Evolutionary conservation across 225 moss, liverwort and hornwort genomes (phyloP).

Genomic region (Marchantia polymorpha): DNA sequence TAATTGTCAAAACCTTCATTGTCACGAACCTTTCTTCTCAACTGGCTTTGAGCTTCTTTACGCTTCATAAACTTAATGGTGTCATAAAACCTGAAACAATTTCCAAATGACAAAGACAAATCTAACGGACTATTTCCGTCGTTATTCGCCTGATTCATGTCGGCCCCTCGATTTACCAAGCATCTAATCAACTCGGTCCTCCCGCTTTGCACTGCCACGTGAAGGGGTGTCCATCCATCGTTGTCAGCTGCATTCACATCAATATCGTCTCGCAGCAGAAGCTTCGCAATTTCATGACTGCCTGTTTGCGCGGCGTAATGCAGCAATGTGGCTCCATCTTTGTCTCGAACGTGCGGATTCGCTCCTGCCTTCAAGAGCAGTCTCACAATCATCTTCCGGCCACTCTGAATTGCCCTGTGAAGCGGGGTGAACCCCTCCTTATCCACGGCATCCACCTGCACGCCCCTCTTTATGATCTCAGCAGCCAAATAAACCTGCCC

Average conservation of each 20-base stretch:
- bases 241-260: slow-evolving; percentile 65
- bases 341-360: slow-evolving; percentile 31
- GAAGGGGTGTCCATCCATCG: slow-evolving; percentile 95
- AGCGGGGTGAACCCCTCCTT: slow-evolving; percentile 70
- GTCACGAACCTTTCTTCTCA: neutral
- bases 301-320: slow-evolving; percentile 71
- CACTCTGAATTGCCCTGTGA: slow-evolving; percentile 75
- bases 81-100: slow-evolving; percentile 78
- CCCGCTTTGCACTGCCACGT: slow-evolving; percentile 82
- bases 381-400: slow-evolving; percentile 62
- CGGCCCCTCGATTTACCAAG: slow-evolving; percentile 66
- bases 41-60: neutral
- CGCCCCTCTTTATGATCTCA: slow-evolving; percentile 57
- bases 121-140: slow-evolving; percentile 71
- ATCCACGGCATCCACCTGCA: slow-evolving; percentile 52
- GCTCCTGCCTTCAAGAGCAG: slow-evolving; percentile 73
- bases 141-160: slow-evolving; percentile 46
- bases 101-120: slow-evolving; percentile 79
- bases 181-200: slow-evolving; percentile 70
- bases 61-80: slow-evolving; percentile 70
- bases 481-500: slow-evolving; percentile 76
- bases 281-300: slow-evolving; percentile 53
- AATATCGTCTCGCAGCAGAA: slow-evolving; percentile 58
- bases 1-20: neutral
- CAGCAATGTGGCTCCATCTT: slow-evolving; percentile 61